Percentiles rank a stretch among this genome's conserved stretches.
phyloP scores from a whole-genome alignment of 768 basidiomycete genomes.

The Rubroboletus satanas region DNA sequence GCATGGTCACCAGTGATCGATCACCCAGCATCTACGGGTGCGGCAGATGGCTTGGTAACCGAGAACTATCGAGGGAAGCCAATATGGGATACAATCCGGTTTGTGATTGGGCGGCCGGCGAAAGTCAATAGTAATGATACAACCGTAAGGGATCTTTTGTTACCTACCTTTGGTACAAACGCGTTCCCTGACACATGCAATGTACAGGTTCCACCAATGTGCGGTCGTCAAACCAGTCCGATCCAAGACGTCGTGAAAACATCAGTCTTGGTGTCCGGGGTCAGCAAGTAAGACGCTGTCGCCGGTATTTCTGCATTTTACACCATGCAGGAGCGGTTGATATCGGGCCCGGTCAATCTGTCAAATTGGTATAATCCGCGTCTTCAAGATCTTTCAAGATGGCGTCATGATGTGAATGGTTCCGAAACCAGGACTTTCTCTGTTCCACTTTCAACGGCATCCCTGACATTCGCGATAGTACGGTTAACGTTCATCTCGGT shows the following conservation, averaged over 20 bases:
- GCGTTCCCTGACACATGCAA: slow-evolving; percentile 2
- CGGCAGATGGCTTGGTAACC: slow-evolving; percentile 13
- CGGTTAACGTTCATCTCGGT: not conserved
- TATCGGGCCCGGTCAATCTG: not conserved
- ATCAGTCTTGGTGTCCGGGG: not conserved
- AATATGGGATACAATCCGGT: not conserved
- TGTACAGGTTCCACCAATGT: slow-evolving; percentile 2
- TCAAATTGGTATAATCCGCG: not conserved
- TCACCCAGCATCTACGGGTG: not conserved
- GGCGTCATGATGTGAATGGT: not conserved
- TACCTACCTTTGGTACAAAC: not conserved
- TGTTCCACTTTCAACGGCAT: not conserved
- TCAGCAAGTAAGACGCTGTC: not conserved
- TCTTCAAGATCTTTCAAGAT: not conserved
- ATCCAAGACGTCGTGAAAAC: not conserved
- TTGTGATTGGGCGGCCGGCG: not conserved
- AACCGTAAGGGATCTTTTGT: not conserved
- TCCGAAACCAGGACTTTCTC: not conserved
- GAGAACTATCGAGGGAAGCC: not conserved
- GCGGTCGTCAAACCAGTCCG: not conserved
- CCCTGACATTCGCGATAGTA: not conserved
- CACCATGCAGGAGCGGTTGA: not conserved
- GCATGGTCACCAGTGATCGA: not conserved
- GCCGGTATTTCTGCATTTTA: not conserved
- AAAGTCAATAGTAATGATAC: not conserved